These are phyloP conservation scores for Sugiyamaella sp. DNA, from an alignment of 1,139 yeast species.

Conservation along the genomic window DNA sequence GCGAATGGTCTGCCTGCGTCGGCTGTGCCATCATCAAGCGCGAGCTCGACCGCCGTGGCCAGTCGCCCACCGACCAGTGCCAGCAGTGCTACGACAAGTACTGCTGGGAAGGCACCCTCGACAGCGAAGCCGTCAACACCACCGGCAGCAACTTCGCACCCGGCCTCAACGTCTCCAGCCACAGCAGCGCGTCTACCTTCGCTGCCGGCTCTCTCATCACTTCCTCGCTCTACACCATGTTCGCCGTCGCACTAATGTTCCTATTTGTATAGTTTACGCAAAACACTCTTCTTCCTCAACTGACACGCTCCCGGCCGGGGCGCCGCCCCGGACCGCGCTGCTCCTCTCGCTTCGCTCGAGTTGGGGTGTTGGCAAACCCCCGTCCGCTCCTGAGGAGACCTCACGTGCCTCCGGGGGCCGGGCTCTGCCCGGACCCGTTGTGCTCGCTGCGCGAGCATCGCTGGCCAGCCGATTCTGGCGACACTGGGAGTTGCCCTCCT, in stretches of 20 bases:
- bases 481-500: too few relatives aligned
- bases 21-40: constrained; percentile 90
- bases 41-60: constrained; percentile 71
- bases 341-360: constrained; percentile 3
- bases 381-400: background rate
- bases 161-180: constrained; percentile 17
- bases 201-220: constrained; percentile 7
- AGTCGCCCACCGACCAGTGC: constrained; percentile 74
- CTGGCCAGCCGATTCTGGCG: too few relatives aligned
- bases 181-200: constrained; percentile 16
- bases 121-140: constrained; percentile 24
- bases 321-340: background rate
- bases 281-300: too few relatives aligned
- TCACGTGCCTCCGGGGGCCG: background rate
- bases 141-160: constrained; percentile 28
- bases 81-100: constrained; percentile 69
- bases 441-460: too few relatives aligned
- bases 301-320: background rate
- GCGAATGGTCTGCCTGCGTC: constrained; percentile 77
- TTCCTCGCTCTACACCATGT: constrained; percentile 1
- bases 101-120: constrained; percentile 78
- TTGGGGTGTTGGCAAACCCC: background rate
- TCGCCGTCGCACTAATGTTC: constrained; percentile 1
- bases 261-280: constrained; percentile 11
- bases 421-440: too few relatives aligned